Evolutionary conservation across 768 basidiomycete species (phyloP), one percentile per base, ranked within the genome.

Genomic region (Cytidiella melzeri): DNA sequence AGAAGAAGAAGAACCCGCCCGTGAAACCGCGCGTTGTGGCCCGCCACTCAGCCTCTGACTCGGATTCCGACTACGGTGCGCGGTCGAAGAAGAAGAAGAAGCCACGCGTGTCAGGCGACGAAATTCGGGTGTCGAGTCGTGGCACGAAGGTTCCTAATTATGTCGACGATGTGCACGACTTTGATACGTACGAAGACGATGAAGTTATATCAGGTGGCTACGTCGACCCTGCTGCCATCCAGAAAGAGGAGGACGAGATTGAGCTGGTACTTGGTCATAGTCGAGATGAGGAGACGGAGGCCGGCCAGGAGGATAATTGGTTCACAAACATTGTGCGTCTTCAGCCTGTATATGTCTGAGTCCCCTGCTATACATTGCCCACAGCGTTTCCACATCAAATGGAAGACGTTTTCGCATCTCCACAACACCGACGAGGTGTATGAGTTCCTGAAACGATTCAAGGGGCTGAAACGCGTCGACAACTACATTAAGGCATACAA

Each of bases 381-480:
- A 3, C 62, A 96, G 93, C 92, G 93, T 45, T 99, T 87, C 74
- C 92, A 97, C 65, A 93, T 99, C 74, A 99, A 99, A 69, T 99
- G 96, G 96, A 97, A 98, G 68, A 84, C 83, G 58, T 98, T 93
- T 67, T 96, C 93, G 9, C 95, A 98, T 65, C 76, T 98, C 13
- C 96, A 98, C 73, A 97, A 99, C 63, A 99, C 96, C n/a, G 95
- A 98, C 64, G 96, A 99, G 69, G 85, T 85, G 13, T 96, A 97
- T 72, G 85, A 92, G 62, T 97, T 95, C 67, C 73, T 98, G 51
- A 97, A 95, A 67, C 81, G 87, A 21, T 98, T 87, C 79, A 89
- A 84, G 64, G 96, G 96, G 23, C 75, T 96, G 57, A 98, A 98
- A 67, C 89, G 93, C 44, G 91, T 99, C 54, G 96, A 98, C 70